Conservation (phyloP, 1,284 basidiomycete species). For the Cystobasidium pallidum region DNA sequence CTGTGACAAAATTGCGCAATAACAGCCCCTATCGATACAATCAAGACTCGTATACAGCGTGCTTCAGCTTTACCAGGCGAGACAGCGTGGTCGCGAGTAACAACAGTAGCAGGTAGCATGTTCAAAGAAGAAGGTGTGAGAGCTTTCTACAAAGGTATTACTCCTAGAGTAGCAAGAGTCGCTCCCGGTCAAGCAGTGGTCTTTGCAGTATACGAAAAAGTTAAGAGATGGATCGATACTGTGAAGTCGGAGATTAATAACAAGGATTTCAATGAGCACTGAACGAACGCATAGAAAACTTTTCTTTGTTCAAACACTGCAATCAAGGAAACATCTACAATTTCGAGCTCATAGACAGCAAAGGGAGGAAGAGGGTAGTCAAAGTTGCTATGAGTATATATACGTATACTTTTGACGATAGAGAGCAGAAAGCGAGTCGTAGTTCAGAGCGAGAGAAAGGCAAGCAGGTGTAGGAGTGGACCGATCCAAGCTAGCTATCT, state of each 20-base stretch:
- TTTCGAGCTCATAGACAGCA: too few species aligned
- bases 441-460: too few species aligned
- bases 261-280: conserved; percentile 46
- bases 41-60: conserved; percentile 67
- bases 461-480: too few species aligned
- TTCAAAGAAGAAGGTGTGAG: conserved; percentile 84
- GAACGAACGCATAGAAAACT: too few species aligned
- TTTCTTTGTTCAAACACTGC: too few species aligned
- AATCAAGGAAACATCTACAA: too few species aligned
- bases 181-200: conserved; percentile 85
- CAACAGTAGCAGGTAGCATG: conserved; percentile 84
- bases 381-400: too few species aligned
- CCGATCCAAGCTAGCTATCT: too few species aligned
- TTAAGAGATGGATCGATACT: conserved; percentile 36
- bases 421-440: too few species aligned
- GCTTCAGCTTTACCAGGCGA: conserved; percentile 75
- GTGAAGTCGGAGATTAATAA: conserved; percentile 33
- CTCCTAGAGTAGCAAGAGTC: conserved; percentile 91
- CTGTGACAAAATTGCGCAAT: too few species aligned
- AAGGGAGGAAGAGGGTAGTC: too few species aligned
- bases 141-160: conserved; percentile 93
- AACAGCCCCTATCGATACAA: conserved; percentile 50
- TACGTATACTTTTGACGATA: too few species aligned
- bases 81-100: conserved; percentile 72
- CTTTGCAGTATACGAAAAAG: conserved; percentile 82